phyloP scores from a whole-genome alignment of 352 stramenopile genomes.

The Phytophthora aleatoria region DNA sequence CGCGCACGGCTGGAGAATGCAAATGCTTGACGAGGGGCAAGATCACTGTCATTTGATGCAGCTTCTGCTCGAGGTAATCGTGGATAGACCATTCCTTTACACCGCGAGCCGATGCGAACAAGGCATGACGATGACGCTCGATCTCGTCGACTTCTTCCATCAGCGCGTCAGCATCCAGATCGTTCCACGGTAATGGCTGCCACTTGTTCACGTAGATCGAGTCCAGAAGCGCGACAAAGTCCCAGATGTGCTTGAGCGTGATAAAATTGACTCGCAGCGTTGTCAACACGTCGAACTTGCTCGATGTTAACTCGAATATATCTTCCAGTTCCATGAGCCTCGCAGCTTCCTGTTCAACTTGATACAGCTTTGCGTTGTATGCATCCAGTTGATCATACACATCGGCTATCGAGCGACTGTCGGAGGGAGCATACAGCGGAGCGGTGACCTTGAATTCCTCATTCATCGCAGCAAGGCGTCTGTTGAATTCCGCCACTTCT shows the following conservation, averaged over 20 bases:
- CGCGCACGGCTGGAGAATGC: conserved; percentile 85
- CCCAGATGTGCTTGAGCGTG: conserved; percentile 93
- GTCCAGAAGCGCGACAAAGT: conserved; percentile 91
- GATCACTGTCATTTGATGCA: conserved; percentile 93
- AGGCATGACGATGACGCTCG: conserved; percentile 57
- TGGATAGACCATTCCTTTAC: conserved; percentile 95
- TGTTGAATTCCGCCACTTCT: conserved; percentile 78
- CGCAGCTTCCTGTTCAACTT: conserved; percentile 85
- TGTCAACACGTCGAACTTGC: conserved; percentile 80
- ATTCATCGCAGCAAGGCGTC: conserved; percentile 63
- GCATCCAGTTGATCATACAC: conserved; percentile 90
- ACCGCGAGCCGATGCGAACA: conserved; percentile 53
- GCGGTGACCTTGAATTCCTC: conserved; percentile 67
- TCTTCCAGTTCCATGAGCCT: conserved; percentile 92
- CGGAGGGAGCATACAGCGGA: conserved; percentile 50
- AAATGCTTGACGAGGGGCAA: conserved; percentile 91
- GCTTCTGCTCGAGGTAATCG: conserved; percentile 86
- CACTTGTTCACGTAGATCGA: conserved; percentile 79
- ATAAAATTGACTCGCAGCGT: conserved; percentile 87
- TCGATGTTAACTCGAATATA: conserved; percentile 93
- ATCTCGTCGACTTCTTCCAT: conserved; percentile 91
- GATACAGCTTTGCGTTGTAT: conserved; percentile 78
- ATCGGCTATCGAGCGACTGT: conserved; percentile 45
- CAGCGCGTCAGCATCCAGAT: conserved; percentile 89
- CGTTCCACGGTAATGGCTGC: conserved; percentile 87